Base-by-base conservation (phyloP, 2,329 filamentous ascomycete species). In the Beauveria bassiana region DNA sequence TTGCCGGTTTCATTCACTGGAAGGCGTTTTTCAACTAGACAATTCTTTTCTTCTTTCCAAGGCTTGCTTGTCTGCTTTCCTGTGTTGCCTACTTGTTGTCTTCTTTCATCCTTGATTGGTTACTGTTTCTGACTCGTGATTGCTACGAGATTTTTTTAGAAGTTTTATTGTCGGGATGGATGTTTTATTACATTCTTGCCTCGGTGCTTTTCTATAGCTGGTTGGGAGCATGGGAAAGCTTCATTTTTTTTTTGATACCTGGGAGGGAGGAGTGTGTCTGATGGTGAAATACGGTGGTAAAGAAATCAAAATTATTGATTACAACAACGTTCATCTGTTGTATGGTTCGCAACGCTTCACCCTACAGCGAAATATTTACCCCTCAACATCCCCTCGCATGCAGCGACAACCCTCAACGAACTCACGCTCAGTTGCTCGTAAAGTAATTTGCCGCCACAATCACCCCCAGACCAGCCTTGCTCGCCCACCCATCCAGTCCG, bases 391-490 rank as follows among this genome's bases (percentile, higher is more conserved):
- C 28, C 28, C 1, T 12, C 31, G 31, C 31, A 34, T 16, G 34
- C 34, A 16, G 14, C 34, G 14, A 38, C 34, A 16, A 16, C 34
- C 31, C 31, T 16, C 12, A 38, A 38, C 5, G 16, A 14, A 38
- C 5, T 38, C 14, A 38, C 34, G 34, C 34, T 61, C 26, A 61
- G 14, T 61, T 57, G 38, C 59, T 51, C 31, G 43, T 47, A 51
- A 40, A 57, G 45, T 52, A 51, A 42, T 50, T 57, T n/a, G 59
- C 59, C n/a, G 59, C 59, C 24, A 61, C 8, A n/a, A 61, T 47
- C 59, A n/a, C 7, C 0, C 85, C 78, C 2, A 86, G 66, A 2
- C 70, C 71, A 10, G 71, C 68, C 66, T 85, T 80, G 65, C 84
- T 72, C 65, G 71, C 74, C 70, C 74, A 79, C 1, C 65, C 67